Evolutionary conservation across 2,329 filamentous ascomycete genomes (phyloP).

Genomic region (Plectosphaerella plurivora): DNA sequence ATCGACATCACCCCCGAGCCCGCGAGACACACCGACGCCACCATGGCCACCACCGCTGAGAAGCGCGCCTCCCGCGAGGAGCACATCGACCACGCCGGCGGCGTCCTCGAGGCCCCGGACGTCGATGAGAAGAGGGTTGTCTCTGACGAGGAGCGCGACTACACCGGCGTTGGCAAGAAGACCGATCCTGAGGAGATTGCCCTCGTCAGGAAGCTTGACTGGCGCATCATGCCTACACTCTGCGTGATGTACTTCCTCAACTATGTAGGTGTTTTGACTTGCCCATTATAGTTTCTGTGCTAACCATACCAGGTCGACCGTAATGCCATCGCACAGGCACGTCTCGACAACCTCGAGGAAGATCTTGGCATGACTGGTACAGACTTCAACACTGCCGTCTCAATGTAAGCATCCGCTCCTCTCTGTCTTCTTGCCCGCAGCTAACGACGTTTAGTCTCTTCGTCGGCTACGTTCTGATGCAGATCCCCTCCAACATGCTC

Average conservation of each 20-base stretch:
- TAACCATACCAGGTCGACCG: conserved; percentile 31
- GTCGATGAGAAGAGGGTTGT: conserved; percentile 6
- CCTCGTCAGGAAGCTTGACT: conserved; percentile 35
- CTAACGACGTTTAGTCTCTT: too few species aligned
- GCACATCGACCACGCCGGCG: conserved; percentile 7
- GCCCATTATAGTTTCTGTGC: too few species aligned
- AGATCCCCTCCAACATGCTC: conserved; percentile 38
- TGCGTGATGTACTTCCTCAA: conserved; percentile 42
- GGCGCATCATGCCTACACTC: conserved; percentile 33
- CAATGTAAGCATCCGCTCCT: conserved; percentile 20
- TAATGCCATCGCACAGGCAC: conserved; percentile 42
- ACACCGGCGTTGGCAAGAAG: conserved; percentile 30
- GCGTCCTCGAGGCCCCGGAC: conserved; percentile 2
- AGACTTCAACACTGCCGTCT: conserved; percentile 28
- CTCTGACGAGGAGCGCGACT: conserved; percentile 23
- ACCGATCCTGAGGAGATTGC: conserved; percentile 33
- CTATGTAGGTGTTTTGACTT: not conserved
- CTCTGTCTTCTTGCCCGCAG: too few species aligned
- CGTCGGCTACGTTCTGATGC: conserved; percentile 31
- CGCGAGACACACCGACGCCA: not conserved
- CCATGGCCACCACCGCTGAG: not conserved
- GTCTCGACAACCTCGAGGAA: conserved; percentile 32
- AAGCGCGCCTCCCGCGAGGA: conserved; percentile 7
- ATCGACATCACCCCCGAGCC: not conserved
- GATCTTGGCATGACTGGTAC: conserved; percentile 37